Evolutionary conservation across 208 protist species (phyloP), one percentile per base, ranked within the genome.

Genomic region (Acanthamoeba royreba): DNA sequence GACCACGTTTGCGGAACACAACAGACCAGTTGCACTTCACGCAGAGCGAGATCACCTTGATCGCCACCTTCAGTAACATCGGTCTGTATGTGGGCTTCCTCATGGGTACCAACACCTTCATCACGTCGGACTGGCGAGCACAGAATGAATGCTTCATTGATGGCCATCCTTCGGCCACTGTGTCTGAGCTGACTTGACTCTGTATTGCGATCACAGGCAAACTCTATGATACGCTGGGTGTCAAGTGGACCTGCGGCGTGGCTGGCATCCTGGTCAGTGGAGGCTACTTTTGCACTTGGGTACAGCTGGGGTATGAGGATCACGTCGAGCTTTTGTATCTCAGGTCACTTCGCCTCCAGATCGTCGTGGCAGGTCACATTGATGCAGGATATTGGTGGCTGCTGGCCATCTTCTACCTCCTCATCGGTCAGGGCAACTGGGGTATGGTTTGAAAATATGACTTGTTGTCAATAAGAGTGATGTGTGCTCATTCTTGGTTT

Each of bases 361-460:
- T 87, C 28, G 43, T 87, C 7, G 49, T 87, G 49, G 79, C 43
- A 13, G 79, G 79, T 28, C 79, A 87, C 79, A 35, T 87, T 31
- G 79, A 58, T 7, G 49, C 79, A 11, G 49, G 46, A 0, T 87
- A 52, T 17, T 58, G 49, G 46, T 87, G 79, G 79, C 43, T 87
- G 0, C 46, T 87, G 43, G 79, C 79, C 79, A 87, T 87, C 25
- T 33, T 58, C 42, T 87, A 61, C 79, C 79, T 87, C 46, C 35
- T 87, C 49, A 87, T 87, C 25, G 79, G 79, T 17, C 79, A 87
- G 35, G 79, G 79, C 46, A 58, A 87, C 49, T 87, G 79, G 79
- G 79, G 79, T 87, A 52, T 17, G 79, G 5, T 15, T 35, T 31
- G 9, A 19, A 17, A 11, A 9, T 46, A 35, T 17, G 19, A 8